Conservation (phyloP, 306 rosid genomes). For the Herpetospermum pedunculosum region DNA sequence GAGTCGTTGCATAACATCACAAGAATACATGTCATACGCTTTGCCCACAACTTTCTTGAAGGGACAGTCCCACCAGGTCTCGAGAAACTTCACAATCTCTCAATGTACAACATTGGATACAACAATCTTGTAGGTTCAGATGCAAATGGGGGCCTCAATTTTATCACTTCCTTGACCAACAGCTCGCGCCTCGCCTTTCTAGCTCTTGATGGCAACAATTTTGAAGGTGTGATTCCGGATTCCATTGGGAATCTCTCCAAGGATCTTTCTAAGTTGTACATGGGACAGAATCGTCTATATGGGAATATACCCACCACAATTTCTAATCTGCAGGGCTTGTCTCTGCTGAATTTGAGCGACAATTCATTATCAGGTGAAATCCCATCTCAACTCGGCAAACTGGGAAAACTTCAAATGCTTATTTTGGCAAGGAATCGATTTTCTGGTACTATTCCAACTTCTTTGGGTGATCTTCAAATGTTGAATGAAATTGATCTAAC, state of each 20-base stretch:
- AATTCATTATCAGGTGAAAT: conserved; percentile 50
- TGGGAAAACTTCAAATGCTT: conserved; percentile 33
- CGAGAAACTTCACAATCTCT: conserved; percentile 45
- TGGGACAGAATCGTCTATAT: conserved; percentile 51
- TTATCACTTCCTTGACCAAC: conserved; percentile 45
- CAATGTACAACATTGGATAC: conserved; percentile 46
- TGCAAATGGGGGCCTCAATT: conserved; percentile 22
- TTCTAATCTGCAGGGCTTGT: conserved; percentile 32
- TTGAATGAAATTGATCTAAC: conserved; percentile 44
- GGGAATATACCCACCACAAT: conserved; percentile 53
- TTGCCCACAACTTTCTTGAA: conserved; percentile 35
- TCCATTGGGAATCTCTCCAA: conserved; percentile 57
- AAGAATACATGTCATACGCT: conserved; percentile 32
- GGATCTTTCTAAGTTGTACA: conserved; percentile 28
- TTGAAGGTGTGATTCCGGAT: conserved; percentile 57
- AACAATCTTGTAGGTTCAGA: conserved; percentile 37
- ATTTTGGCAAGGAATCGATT: conserved; percentile 33
- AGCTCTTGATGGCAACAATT: conserved; percentile 34
- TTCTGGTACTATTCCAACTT: conserved; percentile 43
- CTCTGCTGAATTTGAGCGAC: conserved; percentile 37
- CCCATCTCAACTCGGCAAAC: conserved; percentile 40
- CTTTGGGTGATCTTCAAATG: conserved; percentile 42
- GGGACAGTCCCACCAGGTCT: conserved; percentile 67
- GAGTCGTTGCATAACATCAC: conserved; percentile 60
- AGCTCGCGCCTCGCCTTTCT: conserved; percentile 38